Evolutionary conservation across 148 eudicot genomes (phyloP).

Genomic region (Cornus suecica): DNA sequence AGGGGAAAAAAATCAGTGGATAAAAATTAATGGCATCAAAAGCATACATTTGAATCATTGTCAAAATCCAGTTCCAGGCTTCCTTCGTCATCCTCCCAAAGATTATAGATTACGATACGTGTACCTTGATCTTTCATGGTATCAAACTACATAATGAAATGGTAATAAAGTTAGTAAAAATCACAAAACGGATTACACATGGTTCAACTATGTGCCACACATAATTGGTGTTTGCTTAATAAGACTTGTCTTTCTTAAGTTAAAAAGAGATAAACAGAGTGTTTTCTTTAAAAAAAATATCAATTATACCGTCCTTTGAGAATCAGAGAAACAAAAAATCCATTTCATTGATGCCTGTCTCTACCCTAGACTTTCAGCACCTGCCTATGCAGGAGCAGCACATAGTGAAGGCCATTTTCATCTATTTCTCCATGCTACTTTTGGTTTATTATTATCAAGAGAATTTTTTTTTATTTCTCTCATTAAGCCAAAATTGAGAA

Average conservation of each 20-base stretch:
- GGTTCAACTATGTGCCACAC: background rate
- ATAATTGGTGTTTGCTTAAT: background rate
- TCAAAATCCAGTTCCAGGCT: conserved; percentile 73
- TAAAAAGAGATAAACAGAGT: background rate
- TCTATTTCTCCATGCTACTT: background rate
- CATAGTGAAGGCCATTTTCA: no score
- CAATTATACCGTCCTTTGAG: background rate
- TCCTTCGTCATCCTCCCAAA: conserved; percentile 76
- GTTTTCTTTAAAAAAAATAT: background rate
- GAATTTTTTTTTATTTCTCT: background rate
- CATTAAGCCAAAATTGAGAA: background rate
- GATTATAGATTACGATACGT: conserved; percentile 59
- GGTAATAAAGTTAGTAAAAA: background rate
- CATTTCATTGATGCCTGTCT: no score
- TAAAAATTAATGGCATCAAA: background rate
- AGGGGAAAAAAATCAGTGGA: background rate
- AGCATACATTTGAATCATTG: conserved; percentile 39
- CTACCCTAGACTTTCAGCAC: no score
- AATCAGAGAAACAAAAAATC: background rate
- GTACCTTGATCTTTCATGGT: conserved; percentile 56
- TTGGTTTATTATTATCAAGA: background rate
- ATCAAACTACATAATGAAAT: conserved; percentile 39
- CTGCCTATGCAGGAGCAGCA: no score
- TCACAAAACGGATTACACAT: background rate
- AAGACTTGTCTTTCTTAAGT: no score